Evolutionary conservation across 768 basidiomycete genomes (phyloP).

Genomic region (Mycena maculata): DNA sequence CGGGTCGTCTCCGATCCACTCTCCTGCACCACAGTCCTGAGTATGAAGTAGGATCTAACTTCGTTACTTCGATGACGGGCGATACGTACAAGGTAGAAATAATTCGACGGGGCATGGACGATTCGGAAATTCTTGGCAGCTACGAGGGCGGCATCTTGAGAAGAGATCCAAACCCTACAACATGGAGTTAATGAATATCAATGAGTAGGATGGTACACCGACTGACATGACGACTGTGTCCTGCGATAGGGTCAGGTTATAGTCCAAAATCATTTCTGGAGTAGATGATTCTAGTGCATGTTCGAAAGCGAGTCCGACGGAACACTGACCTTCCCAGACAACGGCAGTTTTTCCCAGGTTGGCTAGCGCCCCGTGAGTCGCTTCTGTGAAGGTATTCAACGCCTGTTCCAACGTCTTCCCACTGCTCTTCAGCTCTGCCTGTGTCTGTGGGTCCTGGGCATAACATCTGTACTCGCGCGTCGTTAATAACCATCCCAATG

Average conservation of each 20-base stretch:
- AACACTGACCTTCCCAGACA: constrained; percentile 76
- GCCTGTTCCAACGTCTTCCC: constrained; percentile 72
- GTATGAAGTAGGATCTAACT: background rate
- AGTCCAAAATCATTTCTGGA: constrained; percentile 73
- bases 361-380: constrained; percentile 67
- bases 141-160: constrained; percentile 67
- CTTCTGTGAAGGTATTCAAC: constrained; percentile 68
- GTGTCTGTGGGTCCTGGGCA: constrained; percentile 67
- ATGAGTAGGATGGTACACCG: background rate
- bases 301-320: constrained; percentile 20
- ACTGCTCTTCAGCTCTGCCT: constrained; percentile 60
- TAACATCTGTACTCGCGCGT: constrained; percentile 62
- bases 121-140: constrained; percentile 69
- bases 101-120: constrained; percentile 78
- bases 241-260: constrained; percentile 60
- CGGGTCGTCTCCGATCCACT: constrained; percentile 69
- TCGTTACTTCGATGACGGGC: background rate
- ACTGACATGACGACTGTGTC: constrained; percentile 69
- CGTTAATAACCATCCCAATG: constrained; percentile 18
- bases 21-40: constrained; percentile 78
- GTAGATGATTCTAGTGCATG: constrained; percentile 39
- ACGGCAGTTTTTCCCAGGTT: constrained; percentile 77
- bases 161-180: constrained; percentile 78
- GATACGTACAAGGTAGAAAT: constrained; percentile 74
- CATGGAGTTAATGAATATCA: constrained; percentile 6